Percentiles rank a stretch among this genome's conserved stretches.
phyloP scores from a whole-genome alignment of 371 early-diverging fungal species.

The Smittium culicis region DNA sequence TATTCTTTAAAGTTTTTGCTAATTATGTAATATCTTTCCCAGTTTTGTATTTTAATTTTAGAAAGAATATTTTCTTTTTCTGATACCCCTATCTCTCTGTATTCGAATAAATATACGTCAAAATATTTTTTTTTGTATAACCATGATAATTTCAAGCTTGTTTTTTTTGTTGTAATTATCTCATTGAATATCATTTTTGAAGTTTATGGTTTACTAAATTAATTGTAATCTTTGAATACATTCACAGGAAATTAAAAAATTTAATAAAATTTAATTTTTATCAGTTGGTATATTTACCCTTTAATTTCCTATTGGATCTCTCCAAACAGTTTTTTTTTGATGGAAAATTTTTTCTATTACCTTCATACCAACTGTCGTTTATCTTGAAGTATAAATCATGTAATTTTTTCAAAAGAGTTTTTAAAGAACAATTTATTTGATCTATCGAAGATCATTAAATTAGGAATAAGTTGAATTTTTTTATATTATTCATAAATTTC shows the following conservation, averaged over 20 bases:
- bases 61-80: not conserved
- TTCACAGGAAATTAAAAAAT: not conserved
- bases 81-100: not conserved
- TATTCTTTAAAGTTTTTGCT: not conserved
- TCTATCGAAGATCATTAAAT: not conserved
- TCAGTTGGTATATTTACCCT: not conserved
- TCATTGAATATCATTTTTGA: not conserved
- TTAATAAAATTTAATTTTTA: not conserved
- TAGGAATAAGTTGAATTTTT: not conserved
- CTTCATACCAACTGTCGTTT: not conserved
- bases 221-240: not conserved
- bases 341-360: not conserved
- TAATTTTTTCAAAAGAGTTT: not conserved
- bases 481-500: not conserved
- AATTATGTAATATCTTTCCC: not conserved
- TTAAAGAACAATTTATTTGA: not conserved
- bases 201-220: not conserved
- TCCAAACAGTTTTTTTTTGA: not conserved
- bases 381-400: not conserved
- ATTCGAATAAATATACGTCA: not conserved
- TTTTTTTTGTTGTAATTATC: not conserved
- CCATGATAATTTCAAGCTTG: not conserved
- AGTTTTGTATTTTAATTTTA: not conserved
- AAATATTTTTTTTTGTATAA: not conserved
- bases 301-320: not conserved